phyloP scores from a whole-genome alignment of 345 rosid species.

The Brassica incana region DNA sequence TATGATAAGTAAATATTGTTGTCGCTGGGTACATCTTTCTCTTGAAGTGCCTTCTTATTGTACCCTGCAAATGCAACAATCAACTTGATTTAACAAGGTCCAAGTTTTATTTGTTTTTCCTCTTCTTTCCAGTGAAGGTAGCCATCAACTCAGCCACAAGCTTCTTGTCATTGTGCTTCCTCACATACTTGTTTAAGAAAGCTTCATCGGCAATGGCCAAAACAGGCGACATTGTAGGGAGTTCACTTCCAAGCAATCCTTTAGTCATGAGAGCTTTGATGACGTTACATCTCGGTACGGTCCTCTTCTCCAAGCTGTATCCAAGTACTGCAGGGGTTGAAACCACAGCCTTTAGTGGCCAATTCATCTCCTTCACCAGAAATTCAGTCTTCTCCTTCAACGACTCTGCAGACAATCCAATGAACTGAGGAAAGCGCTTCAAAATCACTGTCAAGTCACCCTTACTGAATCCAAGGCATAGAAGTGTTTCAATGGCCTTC shows the following conservation, averaged over 20 bases:
- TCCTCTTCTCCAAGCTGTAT: slow-evolving; percentile 18
- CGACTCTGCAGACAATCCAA: background rate
- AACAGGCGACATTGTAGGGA: background rate
- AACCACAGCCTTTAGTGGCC: slow-evolving; percentile 5
- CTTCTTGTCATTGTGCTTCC: background rate
- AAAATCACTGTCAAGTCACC: slow-evolving; percentile 31
- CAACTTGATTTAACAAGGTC: too few species aligned
- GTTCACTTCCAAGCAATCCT: background rate
- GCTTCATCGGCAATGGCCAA: background rate
- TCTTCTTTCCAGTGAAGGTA: background rate
- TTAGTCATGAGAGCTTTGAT: slow-evolving; percentile 15
- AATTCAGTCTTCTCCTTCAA: slow-evolving; percentile 8
- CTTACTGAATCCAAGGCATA: slow-evolving; percentile 26
- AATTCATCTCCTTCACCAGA: slow-evolving; percentile 11
- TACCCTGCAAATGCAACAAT: background rate
- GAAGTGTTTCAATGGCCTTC: slow-evolving; percentile 23
- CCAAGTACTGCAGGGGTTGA: background rate
- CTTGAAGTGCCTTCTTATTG: too few species aligned
- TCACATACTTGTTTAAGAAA: background rate
- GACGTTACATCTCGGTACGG: slow-evolving; percentile 5
- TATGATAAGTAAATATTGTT: too few species aligned
- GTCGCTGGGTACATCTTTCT: too few species aligned
- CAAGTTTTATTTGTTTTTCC: background rate
- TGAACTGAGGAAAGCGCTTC: background rate
- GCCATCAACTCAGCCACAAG: slow-evolving; percentile 10